phyloP scores from a whole-genome alignment of 768 basidiomycete genomes.

The Amanita subjunquillea region DNA sequence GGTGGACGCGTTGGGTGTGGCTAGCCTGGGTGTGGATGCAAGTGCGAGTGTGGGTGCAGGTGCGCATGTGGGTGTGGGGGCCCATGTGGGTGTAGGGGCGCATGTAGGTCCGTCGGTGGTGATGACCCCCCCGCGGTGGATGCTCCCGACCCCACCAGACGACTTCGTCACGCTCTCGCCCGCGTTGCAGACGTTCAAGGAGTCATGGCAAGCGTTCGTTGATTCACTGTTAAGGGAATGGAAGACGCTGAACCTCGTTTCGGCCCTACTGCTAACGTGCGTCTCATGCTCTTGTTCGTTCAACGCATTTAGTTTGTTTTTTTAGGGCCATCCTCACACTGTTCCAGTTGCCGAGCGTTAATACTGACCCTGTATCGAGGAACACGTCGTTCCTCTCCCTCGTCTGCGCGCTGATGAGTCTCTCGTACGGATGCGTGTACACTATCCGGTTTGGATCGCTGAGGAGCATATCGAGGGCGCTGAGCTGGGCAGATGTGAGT shows the following conservation, averaged over 20 bases:
- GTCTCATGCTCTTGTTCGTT: not conserved
- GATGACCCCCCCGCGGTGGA: constrained; percentile 4
- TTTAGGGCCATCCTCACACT: constrained; percentile 24
- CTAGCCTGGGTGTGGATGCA: too few species aligned
- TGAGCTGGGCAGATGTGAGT: constrained; percentile 60
- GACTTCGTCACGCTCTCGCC: constrained; percentile 50
- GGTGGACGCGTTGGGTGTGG: too few species aligned
- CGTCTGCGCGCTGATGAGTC: constrained; percentile 48
- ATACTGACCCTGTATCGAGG: constrained; percentile 41
- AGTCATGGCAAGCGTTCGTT: constrained; percentile 19
- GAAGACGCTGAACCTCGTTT: constrained; percentile 26
- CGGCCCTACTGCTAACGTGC: constrained; percentile 21
- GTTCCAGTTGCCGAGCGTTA: constrained; percentile 28
- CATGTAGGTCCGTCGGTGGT: constrained; percentile 11
- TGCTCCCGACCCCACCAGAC: constrained; percentile 28
- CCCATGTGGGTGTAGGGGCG: too few species aligned
- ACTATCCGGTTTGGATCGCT: constrained; percentile 56
- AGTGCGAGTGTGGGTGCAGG: too few species aligned
- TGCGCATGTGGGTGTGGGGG: too few species aligned
- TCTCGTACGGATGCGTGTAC: constrained; percentile 55
- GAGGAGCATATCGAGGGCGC: constrained; percentile 51
- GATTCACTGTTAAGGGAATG: constrained; percentile 22
- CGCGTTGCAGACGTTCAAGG: constrained; percentile 31
- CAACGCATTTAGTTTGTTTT: not conserved
- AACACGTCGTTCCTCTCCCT: constrained; percentile 48